These are phyloP conservation scores for Ophiostoma quercus DNA, from an alignment of 2,329 filamentous ascomycete species.

Conservation along the genomic window DNA sequence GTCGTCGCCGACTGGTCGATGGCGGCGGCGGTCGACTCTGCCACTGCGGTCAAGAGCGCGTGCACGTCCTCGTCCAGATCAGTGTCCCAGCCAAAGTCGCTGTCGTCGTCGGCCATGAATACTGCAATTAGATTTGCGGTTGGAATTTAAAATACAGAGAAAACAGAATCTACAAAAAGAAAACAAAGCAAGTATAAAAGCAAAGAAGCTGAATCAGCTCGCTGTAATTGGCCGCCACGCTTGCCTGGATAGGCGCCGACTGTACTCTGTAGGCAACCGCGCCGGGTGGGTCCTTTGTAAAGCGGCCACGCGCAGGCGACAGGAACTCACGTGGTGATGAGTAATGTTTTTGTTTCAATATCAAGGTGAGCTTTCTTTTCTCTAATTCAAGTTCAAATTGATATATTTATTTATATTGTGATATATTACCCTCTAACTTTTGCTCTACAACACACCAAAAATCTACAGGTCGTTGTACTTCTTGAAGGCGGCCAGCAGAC, in stretches of 20 bases:
- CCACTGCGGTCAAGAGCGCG: slow-evolving; percentile 17
- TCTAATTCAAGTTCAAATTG: background rate
- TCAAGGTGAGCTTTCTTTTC: no score
- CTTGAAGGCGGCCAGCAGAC: slow-evolving; percentile 91
- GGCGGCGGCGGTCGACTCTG: background rate
- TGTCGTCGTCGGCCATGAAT: slow-evolving; percentile 30
- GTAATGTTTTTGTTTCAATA: background rate
- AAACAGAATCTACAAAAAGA: background rate
- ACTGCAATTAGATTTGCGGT: no score
- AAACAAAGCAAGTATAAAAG: background rate
- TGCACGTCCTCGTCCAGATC: slow-evolving; percentile 42
- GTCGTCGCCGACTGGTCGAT: background rate
- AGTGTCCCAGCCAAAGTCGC: slow-evolving; percentile 46
- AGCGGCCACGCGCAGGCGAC: slow-evolving; percentile 14
- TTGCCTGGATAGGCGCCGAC: background rate
- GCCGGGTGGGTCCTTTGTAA: background rate
- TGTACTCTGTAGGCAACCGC: slow-evolving; percentile 9
- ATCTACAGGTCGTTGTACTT: slow-evolving; percentile 53
- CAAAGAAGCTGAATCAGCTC: background rate
- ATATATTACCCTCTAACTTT: background rate
- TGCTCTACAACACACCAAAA: background rate
- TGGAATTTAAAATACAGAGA: no score
- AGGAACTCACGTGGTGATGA: slow-evolving; percentile 21
- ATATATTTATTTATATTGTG: background rate
- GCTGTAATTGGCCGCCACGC: slow-evolving; percentile 5